These are phyloP conservation scores for Ascochyta fabae DNA, from an alignment of 2,329 filamentous ascomycete genomes.

Conservation along the genomic window DNA sequence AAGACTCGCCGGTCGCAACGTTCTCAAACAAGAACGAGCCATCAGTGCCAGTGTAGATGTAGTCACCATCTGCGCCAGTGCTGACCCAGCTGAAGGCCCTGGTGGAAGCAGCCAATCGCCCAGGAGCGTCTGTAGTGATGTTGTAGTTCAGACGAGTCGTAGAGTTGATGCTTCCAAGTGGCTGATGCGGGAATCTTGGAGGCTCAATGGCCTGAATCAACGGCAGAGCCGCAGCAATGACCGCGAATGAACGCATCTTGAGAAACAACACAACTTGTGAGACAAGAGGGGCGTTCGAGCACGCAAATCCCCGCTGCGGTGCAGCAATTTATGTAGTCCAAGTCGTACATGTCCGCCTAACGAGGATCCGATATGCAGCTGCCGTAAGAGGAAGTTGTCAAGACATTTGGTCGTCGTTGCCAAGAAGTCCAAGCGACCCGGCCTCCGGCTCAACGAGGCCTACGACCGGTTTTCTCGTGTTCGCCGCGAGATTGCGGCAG, in stretches of 20 bases:
- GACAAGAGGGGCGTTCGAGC: conserved; percentile 26
- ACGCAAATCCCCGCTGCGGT: conserved; percentile 11
- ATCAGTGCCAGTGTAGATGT: conserved; percentile 60
- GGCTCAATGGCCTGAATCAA: conserved; percentile 53
- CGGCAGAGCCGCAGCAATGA: conserved; percentile 37
- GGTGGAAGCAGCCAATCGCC: conserved; percentile 51
- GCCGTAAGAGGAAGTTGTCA: conserved; percentile 46
- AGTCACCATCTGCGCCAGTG: conserved; percentile 66
- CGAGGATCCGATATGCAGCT: conserved; percentile 36
- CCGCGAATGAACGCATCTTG: conserved; percentile 39
- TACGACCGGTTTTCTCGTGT: conserved; percentile 23
- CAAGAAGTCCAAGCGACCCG: conserved; percentile 42
- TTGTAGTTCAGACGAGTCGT: conserved; percentile 66
- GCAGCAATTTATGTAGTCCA: conserved; percentile 28
- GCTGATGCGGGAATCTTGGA: conserved; percentile 61
- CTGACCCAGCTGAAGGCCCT: conserved; percentile 63
- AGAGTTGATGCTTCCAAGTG: conserved; percentile 58
- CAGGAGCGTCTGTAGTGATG: conserved; percentile 60
- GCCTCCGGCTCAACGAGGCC: conserved; percentile 39
- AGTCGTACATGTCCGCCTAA: conserved; percentile 29
- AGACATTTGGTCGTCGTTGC: conserved; percentile 36
- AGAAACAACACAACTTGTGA: conserved; percentile 22
- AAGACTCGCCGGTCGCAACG: conserved; percentile 63
- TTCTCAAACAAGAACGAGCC: conserved; percentile 67
- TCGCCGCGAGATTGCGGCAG: conserved; percentile 21